Evolutionary conservation across 495 filamentous ascomycete genomes (phyloP).

Genomic region (Collariella sp.): DNA sequence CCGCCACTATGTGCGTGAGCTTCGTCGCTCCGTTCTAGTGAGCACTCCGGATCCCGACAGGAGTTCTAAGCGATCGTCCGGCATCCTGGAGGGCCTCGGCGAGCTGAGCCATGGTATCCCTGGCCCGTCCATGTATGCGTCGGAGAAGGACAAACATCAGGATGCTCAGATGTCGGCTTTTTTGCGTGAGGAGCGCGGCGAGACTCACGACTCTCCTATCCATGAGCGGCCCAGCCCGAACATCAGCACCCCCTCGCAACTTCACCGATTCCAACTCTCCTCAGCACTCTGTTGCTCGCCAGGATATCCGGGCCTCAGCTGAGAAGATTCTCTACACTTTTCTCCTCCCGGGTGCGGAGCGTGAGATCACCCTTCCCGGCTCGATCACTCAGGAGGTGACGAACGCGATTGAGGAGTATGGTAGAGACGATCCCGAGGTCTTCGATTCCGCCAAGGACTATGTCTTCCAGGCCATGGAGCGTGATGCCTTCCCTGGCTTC

Average conservation of each 20-base stretch:
- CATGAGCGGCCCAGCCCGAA: constrained; percentile 60
- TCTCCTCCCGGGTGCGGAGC: constrained; percentile 82
- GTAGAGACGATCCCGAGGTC: constrained; percentile 90
- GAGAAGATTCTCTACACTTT: constrained; percentile 98
- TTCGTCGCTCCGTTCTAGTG: constrained; percentile 85
- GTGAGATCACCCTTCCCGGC: constrained; percentile 88
- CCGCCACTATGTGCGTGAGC: constrained; percentile 92
- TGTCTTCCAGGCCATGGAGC: constrained; percentile 98
- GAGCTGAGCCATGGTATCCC: constrained; percentile 54
- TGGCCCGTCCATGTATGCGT: constrained; percentile 36
- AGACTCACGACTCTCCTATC: constrained; percentile 55
- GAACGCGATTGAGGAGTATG: constrained; percentile 73
- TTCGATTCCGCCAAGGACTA: constrained; percentile 98
- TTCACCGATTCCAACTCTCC: constrained; percentile 66
- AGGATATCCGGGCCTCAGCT: constrained; percentile 84
- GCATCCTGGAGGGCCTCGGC: constrained; percentile 62
- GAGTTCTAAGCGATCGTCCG: constrained; percentile 75
- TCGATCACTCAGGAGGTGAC: constrained; percentile 75
- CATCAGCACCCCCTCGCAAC: constrained; percentile 43
- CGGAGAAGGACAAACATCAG: constrained; percentile 55
- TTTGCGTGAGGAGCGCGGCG: constrained; percentile 62
- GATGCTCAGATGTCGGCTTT: constrained; percentile 87
- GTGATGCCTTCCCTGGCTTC: constrained; percentile 96
- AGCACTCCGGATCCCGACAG: constrained; percentile 88
- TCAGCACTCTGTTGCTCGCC: constrained; percentile 69